Base-by-base conservation (phyloP, 352 stramenopile species). In the Phytopythium litorale region DNA sequence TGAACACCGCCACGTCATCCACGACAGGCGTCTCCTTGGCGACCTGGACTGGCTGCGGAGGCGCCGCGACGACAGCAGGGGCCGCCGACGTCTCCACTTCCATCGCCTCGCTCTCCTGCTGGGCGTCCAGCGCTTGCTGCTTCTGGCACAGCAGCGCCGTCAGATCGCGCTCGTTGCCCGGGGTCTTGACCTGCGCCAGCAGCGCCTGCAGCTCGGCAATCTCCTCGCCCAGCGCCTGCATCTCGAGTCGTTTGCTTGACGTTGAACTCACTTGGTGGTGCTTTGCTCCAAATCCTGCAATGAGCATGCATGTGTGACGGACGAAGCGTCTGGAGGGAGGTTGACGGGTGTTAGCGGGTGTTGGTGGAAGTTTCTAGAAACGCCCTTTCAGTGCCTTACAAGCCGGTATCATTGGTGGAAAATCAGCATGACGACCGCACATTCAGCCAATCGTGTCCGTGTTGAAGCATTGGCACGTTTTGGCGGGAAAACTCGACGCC, bases 191-290 rank as follows among this genome's bases (percentile, higher is more conserved):
- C 45, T 78, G 73, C 57, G 62, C 58, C 46, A 95, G 67, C 23
- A 95, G 67, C 64, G 72, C 58, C 73, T 89, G 64, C 56, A 95
- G 72, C 75, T 95, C 87, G 0, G 66, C 55, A 32, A 94, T 73
- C 60, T 95, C 87, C 28, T 73, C 72, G 40, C 50, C 55, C 6
- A 91, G 37, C 12, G 56, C 50, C 65, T 56, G 67, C 70, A 73
- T 81, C 46, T 15, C 52, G 66, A 2, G 48, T 18, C 46, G 16
- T 28, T 49, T 28, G 3, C 15, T n/a, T 30, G 12, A 19, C 18
- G 62, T 56, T 19, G 40, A 68, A 58, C 43, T 48, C 16, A n/a
- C 5, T 18, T 16, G n/a, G 12, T 12, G 8, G n/a, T n/a, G n/a
- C 45, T 30, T 30, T 30, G 23, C 21, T 54, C 48, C 48, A 23